Evolutionary conservation across 768 basidiomycete genomes (phyloP).

Genomic region (Ramaria rubella): DNA sequence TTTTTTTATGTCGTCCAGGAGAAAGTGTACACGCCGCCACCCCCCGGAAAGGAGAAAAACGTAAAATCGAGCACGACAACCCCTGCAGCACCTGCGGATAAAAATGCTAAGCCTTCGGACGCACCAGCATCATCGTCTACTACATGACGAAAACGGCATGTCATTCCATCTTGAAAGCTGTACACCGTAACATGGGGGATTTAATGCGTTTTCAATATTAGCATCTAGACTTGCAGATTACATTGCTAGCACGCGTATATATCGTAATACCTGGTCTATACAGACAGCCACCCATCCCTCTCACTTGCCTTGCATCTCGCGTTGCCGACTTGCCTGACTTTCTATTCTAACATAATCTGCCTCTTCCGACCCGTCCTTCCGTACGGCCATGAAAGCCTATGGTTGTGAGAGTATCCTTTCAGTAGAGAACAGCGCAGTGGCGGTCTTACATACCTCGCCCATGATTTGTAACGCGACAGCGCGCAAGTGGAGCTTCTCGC

Average conservation of each 20-base stretch:
- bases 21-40: slow-evolving; percentile 79
- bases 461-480: slow-evolving; percentile 80
- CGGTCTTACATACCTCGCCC: slow-evolving; percentile 49
- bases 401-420: background rate
- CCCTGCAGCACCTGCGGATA: background rate
- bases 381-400: slow-evolving; percentile 56
- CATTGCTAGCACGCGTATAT: background rate
- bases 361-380: slow-evolving; percentile 49
- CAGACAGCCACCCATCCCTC: no score
- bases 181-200: no score
- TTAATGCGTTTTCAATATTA: no score
- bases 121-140: background rate
- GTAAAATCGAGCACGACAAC: slow-evolving; percentile 22
- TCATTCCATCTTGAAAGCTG: no score
- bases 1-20: slow-evolving; percentile 36
- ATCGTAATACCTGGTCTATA: background rate
- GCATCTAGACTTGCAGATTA: no score
- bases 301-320: no score
- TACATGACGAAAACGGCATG: background rate
- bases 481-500: slow-evolving; percentile 57
- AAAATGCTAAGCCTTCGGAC: background rate
- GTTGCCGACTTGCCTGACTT: slow-evolving; percentile 60
- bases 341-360: slow-evolving; percentile 80
- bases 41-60: slow-evolving; percentile 71
- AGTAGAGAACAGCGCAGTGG: background rate